Conservation (phyloP, 306 rosid species). For the Rosa rugosa region DNA sequence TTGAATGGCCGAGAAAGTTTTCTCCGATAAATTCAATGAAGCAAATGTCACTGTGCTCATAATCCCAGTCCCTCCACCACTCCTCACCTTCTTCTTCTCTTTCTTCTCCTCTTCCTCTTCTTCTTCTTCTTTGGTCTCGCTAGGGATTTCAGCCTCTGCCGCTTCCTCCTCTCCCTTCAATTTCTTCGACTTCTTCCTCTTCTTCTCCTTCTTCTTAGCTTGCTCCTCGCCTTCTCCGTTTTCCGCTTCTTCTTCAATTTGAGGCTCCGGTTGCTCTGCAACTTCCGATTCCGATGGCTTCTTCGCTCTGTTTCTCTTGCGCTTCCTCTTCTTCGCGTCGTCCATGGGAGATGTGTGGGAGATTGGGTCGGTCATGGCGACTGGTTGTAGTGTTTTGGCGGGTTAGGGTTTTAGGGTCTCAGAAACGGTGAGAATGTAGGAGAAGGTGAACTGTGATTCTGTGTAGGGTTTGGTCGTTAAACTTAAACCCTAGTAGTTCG, state of each 20-base stretch:
- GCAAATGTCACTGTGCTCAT: conserved; percentile 57
- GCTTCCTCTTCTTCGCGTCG: conserved; percentile 42
- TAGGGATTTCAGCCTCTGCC: neutral
- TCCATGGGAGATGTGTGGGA: conserved; percentile 21
- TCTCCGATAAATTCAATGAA: conserved; percentile 59
- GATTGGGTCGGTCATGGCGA: conserved; percentile 39
- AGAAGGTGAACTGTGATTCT: neutral
- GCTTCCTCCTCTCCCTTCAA: conserved; percentile 21
- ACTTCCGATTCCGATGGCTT: conserved; percentile 15
- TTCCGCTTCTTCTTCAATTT: neutral
- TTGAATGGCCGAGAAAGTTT: conserved; percentile 55
- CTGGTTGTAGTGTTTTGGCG: neutral
- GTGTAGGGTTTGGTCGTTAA: conserved; percentile 4
- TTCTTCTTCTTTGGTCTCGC: conserved; percentile 6
- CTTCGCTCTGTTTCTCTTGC: conserved; percentile 55
- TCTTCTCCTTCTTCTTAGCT: conserved; percentile 18
- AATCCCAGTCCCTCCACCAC: conserved; percentile 48
- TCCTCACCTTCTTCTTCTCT: conserved; percentile 24
- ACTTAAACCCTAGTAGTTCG: conserved; percentile 14
- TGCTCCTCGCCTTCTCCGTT: neutral
- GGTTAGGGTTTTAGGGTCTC: neutral
- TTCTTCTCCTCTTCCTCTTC: conserved; percentile 13
- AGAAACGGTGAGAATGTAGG: neutral
- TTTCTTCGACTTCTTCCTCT: conserved; percentile 25
- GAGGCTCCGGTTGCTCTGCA: conserved; percentile 6